Base-by-base conservation (phyloP, 352 stramenopile genomes). In the Phytopythium litorale region DNA sequence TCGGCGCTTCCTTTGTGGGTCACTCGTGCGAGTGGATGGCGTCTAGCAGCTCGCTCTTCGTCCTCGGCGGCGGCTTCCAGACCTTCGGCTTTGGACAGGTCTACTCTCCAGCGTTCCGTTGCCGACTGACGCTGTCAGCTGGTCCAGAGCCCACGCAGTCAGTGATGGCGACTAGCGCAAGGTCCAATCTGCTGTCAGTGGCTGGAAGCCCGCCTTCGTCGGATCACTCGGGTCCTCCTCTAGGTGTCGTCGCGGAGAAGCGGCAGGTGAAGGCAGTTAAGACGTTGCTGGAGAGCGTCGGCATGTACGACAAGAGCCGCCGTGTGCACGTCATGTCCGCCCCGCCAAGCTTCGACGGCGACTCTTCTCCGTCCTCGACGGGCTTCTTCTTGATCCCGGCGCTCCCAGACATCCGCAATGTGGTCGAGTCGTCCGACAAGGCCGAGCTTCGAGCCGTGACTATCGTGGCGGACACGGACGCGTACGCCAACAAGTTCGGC, bases 11-110 rank as follows among this genome's bases (percentile, higher is more conserved):
- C 21, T 84, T 90, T 23, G 76, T 83, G 15, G 75, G 85, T 15
- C 75, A 84, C 52, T 87, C 73, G 11, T 73, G 64, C 32, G 73
- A 70, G 18, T 93, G 81, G 81, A 62, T 89, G 51, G 58, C 67
- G 32, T 68, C 45, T n/a, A 74, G 49, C 61, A 69, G 56, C 46
- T 77, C 64, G 18, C 63, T 79, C 42, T 83, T 81, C 55, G 60
- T 92, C 48, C 58, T 92, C 15, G 87, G 87, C 0, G 87, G 87
- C 49, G 84, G 87, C 7, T 92, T 90, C 57, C 87, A 96, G 65
- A 88, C 79, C 51, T 96, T 92, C 73, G 87, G 87, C 16, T 96
- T 94, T 63, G 87, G 81, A 0, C 80, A 91, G 42, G 82, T 90
- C 58, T 94, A 93, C 65, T 91, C 82, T 28, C 78, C 77, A 25